Evolutionary conservation across 2,329 filamentous ascomycete species (phyloP).

Genomic region (Ophiobolus disseminans): DNA sequence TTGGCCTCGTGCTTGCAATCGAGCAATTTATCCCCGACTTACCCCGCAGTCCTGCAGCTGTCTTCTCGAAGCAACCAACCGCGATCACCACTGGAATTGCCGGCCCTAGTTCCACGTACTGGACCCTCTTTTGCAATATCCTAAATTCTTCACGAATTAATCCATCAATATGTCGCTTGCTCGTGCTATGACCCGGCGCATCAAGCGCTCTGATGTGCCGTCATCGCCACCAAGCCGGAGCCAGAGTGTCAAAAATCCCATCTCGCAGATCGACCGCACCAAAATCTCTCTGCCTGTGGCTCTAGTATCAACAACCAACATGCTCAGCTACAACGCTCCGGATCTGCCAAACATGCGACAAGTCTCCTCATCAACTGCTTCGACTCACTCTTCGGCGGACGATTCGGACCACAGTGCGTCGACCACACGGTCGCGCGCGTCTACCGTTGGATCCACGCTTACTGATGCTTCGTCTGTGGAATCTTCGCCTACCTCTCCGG

Average conservation of each 20-base stretch:
- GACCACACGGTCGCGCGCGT: slow-evolving; percentile 52
- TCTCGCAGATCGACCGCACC: slow-evolving; percentile 61
- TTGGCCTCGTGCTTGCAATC: slow-evolving; percentile 28
- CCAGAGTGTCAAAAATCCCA: slow-evolving; percentile 55
- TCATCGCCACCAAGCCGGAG: slow-evolving; percentile 46
- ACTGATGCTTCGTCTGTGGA: slow-evolving; percentile 68
- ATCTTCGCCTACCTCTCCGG: slow-evolving; percentile 57
- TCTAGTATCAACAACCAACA: slow-evolving; percentile 92
- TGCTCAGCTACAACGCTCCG: slow-evolving; percentile 93
- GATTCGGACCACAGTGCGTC: slow-evolving; percentile 71
- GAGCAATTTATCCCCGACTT: slow-evolving; percentile 47
- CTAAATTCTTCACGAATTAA: slow-evolving; percentile 41
- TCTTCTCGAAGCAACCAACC: slow-evolving; percentile 35
- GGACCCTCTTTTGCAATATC: slow-evolving; percentile 33
- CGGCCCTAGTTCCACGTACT: slow-evolving; percentile 37
- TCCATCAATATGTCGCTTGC: slow-evolving; percentile 63
- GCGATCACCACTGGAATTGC: slow-evolving; percentile 32
- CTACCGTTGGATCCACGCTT: slow-evolving; percentile 59
- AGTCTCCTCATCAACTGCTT: slow-evolving; percentile 59
- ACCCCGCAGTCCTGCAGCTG: slow-evolving; percentile 43
- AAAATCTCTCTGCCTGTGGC: slow-evolving; percentile 89
- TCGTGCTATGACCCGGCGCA: slow-evolving; percentile 74
- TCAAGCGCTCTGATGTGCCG: slow-evolving; percentile 60
- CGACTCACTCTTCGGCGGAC: slow-evolving; percentile 66
- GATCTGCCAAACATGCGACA: slow-evolving; percentile 65